Conservation (phyloP, 1,284 basidiomycete species). For the Trichosporon ovoides region DNA sequence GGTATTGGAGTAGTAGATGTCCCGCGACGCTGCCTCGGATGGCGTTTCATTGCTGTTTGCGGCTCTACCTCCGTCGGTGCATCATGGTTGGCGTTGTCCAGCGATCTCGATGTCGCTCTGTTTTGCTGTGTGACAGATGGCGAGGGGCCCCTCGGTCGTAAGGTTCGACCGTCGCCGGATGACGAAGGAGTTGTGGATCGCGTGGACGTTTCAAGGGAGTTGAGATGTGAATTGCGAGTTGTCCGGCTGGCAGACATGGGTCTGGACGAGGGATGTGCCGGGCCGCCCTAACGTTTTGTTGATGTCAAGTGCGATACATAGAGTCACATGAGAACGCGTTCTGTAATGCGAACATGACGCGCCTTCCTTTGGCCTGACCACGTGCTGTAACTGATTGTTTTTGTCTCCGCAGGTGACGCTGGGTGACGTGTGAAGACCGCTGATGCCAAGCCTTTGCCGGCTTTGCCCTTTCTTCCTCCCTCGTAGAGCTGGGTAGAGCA, state of each 20-base stretch:
- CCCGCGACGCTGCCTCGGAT: background rate
- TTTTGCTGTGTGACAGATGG: too few species aligned
- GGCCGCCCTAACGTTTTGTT: background rate
- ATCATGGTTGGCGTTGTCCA: too few species aligned
- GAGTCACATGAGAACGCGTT: background rate
- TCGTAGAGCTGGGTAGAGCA: too few species aligned
- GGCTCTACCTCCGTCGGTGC: too few species aligned
- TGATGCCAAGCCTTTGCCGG: too few species aligned
- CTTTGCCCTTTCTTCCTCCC: too few species aligned
- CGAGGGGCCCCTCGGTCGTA: too few species aligned
- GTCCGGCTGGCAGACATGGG: background rate
- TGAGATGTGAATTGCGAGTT: background rate
- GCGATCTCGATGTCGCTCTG: too few species aligned
- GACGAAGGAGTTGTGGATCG: too few species aligned
- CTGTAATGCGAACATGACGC: background rate
- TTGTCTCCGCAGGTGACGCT: background rate
- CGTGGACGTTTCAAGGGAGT: too few species aligned
- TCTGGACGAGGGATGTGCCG: background rate
- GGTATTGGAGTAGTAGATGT: background rate
- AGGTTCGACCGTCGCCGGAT: background rate
- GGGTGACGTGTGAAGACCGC: background rate
- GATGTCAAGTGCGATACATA: background rate
- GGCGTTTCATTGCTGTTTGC: background rate
- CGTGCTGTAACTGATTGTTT: background rate
- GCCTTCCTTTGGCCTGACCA: background rate